phyloP scores from a whole-genome alignment of 2,329 filamentous ascomycete genomes.

The Dothideomycetes sp. region DNA sequence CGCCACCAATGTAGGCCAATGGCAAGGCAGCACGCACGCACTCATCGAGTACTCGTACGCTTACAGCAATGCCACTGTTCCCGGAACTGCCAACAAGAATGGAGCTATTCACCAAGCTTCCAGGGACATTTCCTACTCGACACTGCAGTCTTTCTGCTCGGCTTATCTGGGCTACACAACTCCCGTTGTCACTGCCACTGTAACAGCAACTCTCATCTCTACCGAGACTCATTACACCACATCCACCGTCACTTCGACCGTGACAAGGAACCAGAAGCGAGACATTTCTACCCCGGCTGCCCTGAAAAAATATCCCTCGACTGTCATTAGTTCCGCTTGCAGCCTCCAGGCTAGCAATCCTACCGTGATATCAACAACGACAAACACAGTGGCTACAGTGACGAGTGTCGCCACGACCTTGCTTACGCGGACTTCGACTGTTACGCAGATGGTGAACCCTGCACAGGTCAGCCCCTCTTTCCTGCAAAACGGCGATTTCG shows the following conservation, averaged over 20 bases:
- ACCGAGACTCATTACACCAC: conserved; percentile 6
- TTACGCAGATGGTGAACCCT: no score
- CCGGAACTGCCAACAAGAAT: conserved; percentile 7
- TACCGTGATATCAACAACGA: conserved; percentile 1
- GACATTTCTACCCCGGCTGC: conserved; percentile 5
- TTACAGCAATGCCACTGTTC: conserved; percentile 9
- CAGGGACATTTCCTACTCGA: conserved; percentile 10
- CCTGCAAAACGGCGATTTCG: no score
- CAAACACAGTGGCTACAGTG: conserved; percentile 1
- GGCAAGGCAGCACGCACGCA: conserved; percentile 10
- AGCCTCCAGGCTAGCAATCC: neutral
- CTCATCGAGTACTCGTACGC: conserved; percentile 11
- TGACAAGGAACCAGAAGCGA: conserved; percentile 5
- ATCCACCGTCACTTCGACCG: neutral
- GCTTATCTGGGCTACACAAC: conserved; percentile 8
- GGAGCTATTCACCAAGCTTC: conserved; percentile 12
- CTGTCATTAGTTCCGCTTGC: conserved; percentile 10
- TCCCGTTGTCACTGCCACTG: conserved; percentile 5
- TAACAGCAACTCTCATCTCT: conserved; percentile 3
- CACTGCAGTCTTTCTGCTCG: conserved; percentile 12
- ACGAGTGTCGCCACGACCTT: no score
- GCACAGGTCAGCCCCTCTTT: no score
- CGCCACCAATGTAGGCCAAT: conserved; percentile 13
- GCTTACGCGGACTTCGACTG: no score
- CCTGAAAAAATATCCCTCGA: conserved; percentile 10